These are phyloP conservation scores for Pythium sp. DNA, from an alignment of 352 stramenopile species.

Conservation along the genomic window DNA sequence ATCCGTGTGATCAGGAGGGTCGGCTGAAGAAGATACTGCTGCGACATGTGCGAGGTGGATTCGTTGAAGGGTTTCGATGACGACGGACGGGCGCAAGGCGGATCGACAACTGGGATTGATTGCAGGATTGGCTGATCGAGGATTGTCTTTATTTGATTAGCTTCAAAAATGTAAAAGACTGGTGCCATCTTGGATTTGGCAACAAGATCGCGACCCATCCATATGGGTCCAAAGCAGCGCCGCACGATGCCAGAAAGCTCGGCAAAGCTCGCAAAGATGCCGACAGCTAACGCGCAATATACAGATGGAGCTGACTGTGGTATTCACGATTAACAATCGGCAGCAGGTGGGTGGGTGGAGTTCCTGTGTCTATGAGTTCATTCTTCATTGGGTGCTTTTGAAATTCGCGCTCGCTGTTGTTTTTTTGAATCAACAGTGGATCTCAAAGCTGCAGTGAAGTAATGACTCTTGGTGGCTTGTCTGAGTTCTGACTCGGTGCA, in stretches of 20 bases:
- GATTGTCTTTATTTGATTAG: too few relatives aligned
- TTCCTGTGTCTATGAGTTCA: too few relatives aligned
- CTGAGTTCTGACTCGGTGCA: background rate
- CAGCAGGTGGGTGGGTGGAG: too few relatives aligned
- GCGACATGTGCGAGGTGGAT: constrained; percentile 1
- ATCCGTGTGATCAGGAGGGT: background rate
- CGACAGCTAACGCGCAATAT: background rate
- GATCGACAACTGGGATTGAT: background rate
- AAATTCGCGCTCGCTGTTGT: too few relatives aligned
- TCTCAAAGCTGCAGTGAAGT: too few relatives aligned
- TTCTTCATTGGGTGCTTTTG: too few relatives aligned
- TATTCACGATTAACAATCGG: too few relatives aligned
- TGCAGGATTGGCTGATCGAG: too few relatives aligned
- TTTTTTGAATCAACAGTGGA: too few relatives aligned
- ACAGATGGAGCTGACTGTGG: background rate
- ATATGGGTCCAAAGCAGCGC: background rate
- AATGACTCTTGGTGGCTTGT: too few relatives aligned
- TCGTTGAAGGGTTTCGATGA: constrained; percentile 7
- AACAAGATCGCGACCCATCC: constrained; percentile 2
- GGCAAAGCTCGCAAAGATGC: background rate
- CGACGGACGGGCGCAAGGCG: background rate
- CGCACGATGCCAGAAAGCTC: background rate
- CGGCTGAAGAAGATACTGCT: background rate
- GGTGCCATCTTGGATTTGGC: background rate
- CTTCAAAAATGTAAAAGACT: background rate